Evolutionary conservation across 1,284 basidiomycete genomes (phyloP), one percentile per base, ranked within the genome.

Genomic region (Exsudoporus floridanus): DNA sequence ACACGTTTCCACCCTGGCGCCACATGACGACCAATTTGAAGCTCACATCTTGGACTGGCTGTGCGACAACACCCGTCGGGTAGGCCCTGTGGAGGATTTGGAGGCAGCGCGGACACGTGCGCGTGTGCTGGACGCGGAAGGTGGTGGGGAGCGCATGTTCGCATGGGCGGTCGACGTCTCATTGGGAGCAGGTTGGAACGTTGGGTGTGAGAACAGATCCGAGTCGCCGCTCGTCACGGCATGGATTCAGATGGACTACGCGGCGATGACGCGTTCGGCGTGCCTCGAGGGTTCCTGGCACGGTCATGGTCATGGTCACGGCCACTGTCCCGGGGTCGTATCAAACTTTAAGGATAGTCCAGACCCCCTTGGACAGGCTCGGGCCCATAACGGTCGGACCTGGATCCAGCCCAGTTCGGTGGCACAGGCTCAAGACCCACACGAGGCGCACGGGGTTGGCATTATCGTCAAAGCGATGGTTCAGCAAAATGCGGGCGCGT

Each of bases 381-480:
- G 35, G 9, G 35, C 35, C 3, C 36, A 19, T 3, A 19, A 37
- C 13, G 36, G 19, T 19, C 36, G 36, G 19, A 21, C 35, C 12
- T 36, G 36, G 19, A 14, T n/a, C 14, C 33, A 37, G 19, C 19
- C 12, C 36, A 37, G 19, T 14, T 12, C 13, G 30, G 21, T 7
- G 13, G 6, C 14, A 13, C 30, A 19, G 9, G 8, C 33, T 34
- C 33, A 34, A 37, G 39, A 53, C 33, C 38, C 49, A 25, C 46
- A 64, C 46, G 59, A 54, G 37, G 59, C 50, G 18, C 56, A 14
- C n/a, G 61, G 60, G 3, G 37, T 56, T 8, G 56, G 61, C 2
- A 33, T 52, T 34, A 23, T 61, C 39, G 18, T 63, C 53, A 63
- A 63, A 35, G 59, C 58, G 10, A 42, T 61, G 1, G 58, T 21